Evolutionary conservation across 768 basidiomycete genomes (phyloP).

Genomic region (Lactarius sp.): DNA sequence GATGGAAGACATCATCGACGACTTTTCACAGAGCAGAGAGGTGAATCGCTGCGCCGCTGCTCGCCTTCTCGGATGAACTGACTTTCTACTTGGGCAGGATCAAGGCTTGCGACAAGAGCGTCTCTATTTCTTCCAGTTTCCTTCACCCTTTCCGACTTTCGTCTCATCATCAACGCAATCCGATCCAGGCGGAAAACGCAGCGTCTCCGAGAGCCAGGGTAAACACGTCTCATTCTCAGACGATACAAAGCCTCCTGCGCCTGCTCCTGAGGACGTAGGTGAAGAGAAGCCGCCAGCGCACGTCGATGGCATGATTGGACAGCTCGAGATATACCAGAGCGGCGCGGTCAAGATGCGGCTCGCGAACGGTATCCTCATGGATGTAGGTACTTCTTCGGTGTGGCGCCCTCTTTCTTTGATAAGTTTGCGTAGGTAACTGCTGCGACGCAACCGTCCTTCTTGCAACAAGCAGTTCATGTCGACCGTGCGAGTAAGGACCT

Average conservation of each 20-base stretch:
- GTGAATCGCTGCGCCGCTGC: conserved; percentile 31
- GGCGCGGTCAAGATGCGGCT: conserved; percentile 86
- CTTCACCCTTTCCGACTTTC: conserved; percentile 77
- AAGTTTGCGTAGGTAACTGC: conserved; percentile 55
- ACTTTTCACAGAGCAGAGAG: conserved; percentile 49
- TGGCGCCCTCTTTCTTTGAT: background rate
- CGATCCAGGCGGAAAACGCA: conserved; percentile 23
- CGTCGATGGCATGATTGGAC: conserved; percentile 77
- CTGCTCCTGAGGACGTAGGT: conserved; percentile 30
- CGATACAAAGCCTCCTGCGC: conserved; percentile 49
- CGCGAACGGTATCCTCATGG: conserved; percentile 72
- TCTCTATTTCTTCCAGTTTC: conserved; percentile 90
- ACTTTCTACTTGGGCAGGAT: conserved; percentile 37
- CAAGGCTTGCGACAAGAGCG: conserved; percentile 51
- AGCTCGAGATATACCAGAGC: conserved; percentile 78
- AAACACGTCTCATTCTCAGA: conserved; percentile 64
- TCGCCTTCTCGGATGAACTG: background rate
- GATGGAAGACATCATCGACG: conserved; percentile 68
- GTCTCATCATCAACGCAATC: conserved; percentile 33
- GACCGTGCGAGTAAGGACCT: conserved; percentile 56
- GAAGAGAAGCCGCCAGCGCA: conserved; percentile 26
- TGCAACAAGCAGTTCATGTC: conserved; percentile 80
- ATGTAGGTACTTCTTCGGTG: conserved; percentile 47
- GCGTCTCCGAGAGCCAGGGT: conserved; percentile 19
- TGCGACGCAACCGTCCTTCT: conserved; percentile 80